phyloP scores from a whole-genome alignment of 1,284 basidiomycete species.

The Phenoliferia sp. region DNA sequence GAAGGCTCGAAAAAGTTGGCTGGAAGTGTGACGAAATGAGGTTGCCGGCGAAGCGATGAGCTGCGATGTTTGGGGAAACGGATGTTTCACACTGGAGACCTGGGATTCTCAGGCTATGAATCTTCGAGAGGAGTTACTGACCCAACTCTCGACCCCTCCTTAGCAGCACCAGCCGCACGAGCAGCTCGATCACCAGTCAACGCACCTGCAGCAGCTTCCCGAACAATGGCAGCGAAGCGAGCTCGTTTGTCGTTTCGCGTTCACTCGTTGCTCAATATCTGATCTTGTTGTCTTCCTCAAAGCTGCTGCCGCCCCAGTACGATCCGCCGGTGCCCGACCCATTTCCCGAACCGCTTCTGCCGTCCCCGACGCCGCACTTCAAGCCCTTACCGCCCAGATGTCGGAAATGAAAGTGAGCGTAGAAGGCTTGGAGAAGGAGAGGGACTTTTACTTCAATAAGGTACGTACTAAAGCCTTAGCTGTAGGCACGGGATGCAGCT shows the following conservation, averaged over 20 bases:
- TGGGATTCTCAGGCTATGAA: no score
- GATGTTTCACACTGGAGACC: no score
- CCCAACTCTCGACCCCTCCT: no score
- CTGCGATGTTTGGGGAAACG: no score
- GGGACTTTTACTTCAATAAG: constrained; percentile 97
- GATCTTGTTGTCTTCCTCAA: neutral
- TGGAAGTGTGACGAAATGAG: no score
- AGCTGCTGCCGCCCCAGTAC: neutral
- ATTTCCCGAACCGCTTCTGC: neutral
- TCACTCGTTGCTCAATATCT: neutral
- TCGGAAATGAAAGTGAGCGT: constrained; percentile 76
- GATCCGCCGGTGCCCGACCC: neutral
- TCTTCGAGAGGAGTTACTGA: no score
- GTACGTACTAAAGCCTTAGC: constrained; percentile 47
- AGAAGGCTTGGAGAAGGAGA: constrained; percentile 54
- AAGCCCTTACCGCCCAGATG: constrained; percentile 68
- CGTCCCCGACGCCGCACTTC: constrained; percentile 45
- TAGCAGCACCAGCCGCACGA: neutral
- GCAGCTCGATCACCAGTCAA: neutral
- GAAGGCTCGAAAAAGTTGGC: no score
- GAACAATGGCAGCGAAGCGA: neutral
- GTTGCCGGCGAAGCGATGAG: no score
- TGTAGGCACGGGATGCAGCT: neutral
- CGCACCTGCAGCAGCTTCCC: neutral
- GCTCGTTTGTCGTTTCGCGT: neutral